Conservation (phyloP, 2,329 filamentous ascomycete species). For the Diaporthe longicolla region DNA sequence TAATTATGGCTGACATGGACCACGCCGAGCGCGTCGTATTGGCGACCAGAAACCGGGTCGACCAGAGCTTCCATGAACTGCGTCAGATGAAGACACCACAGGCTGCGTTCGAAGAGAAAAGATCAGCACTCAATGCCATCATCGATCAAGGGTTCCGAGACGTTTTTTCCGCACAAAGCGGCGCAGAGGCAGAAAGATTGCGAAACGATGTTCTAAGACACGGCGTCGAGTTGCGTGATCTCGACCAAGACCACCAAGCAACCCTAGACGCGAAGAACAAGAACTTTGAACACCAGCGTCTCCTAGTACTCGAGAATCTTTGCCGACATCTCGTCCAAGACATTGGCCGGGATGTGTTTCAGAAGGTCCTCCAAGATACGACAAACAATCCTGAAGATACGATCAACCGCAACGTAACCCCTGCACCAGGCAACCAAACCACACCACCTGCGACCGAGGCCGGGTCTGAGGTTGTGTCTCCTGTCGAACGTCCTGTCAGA, state of each 20-base stretch:
- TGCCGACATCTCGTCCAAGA: background rate
- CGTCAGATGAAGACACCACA: background rate
- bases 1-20: background rate
- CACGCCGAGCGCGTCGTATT: background rate
- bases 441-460: constrained; percentile 18
- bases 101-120: constrained; percentile 2
- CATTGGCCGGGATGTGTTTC: background rate
- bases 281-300: background rate
- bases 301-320: background rate
- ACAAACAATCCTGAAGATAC: constrained; percentile 6
- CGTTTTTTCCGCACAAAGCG: background rate
- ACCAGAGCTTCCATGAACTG: background rate
- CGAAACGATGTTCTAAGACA: background rate
- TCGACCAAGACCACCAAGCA: background rate
- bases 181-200: background rate
- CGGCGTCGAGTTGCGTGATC: background rate
- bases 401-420: background rate
- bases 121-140: background rate
- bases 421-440: background rate
- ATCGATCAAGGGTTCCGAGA: background rate
- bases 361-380: background rate
- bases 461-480: constrained; percentile 1
- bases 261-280: background rate
- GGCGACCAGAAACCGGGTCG: background rate
- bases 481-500: background rate